phyloP scores from a whole-genome alignment of 2,329 filamentous ascomycete genomes.

The Alternaria tenuissima region DNA sequence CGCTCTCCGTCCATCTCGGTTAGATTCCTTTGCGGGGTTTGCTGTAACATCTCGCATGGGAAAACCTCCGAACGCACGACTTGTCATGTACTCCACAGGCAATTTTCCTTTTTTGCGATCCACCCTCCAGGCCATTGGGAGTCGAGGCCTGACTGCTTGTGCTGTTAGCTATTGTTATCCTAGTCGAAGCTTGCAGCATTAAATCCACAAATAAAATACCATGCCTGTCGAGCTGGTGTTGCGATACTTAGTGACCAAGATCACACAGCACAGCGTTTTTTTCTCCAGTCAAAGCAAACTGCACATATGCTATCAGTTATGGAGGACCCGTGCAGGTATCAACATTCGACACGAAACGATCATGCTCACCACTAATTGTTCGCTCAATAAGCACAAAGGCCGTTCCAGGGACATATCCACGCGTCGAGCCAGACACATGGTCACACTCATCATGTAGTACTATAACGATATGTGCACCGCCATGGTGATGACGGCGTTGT shows the following conservation, averaged over 20 bases:
- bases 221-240: neutral
- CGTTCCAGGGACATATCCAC: neutral
- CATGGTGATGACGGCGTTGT: neutral
- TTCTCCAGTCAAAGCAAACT: neutral
- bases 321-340: neutral
- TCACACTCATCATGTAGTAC: neutral
- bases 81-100: neutral
- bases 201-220: neutral
- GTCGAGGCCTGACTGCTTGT: neutral
- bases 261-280: neutral
- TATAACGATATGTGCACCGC: neutral
- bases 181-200: neutral
- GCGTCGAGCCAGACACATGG: neutral
- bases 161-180: neutral
- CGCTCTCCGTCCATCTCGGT: conserved; percentile 5
- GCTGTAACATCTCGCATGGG: neutral
- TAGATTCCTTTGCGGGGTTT: conserved; percentile 1
- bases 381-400: neutral
- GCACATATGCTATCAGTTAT: neutral
- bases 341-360: neutral
- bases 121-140: neutral
- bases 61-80: neutral
- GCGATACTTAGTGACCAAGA: neutral
- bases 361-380: neutral
- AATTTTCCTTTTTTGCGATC: neutral